phyloP scores from a whole-genome alignment of 2,329 filamentous ascomycete species.

The Penicillium sp. region DNA sequence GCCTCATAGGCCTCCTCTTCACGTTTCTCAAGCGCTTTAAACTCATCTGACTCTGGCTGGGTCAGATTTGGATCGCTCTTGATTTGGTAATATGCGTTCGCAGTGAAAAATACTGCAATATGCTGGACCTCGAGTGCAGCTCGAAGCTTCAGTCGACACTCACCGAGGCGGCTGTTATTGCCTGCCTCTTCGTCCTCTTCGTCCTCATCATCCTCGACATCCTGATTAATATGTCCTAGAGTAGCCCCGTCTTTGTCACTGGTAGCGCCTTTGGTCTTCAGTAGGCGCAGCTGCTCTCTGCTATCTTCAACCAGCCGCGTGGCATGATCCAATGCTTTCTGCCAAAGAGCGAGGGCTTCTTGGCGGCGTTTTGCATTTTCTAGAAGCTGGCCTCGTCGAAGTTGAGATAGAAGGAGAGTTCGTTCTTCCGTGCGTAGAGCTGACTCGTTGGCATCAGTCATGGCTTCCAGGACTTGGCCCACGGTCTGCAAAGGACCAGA shows the following conservation, averaged over 20 bases:
- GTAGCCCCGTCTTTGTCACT: conserved; percentile 16
- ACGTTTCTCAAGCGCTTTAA: conserved; percentile 55
- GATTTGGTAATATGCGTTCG: conserved; percentile 74
- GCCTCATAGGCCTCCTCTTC: conserved; percentile 67
- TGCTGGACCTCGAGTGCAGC: conserved; percentile 71
- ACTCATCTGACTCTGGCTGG: conserved; percentile 58
- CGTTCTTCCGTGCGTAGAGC: conserved; percentile 61
- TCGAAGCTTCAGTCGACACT: conserved; percentile 59
- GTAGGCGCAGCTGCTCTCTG: conserved; percentile 50
- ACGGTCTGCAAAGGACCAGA: conserved; percentile 67
- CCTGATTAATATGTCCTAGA: conserved; percentile 12
- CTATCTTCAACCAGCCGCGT: conserved; percentile 50
- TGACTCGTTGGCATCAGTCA: conserved; percentile 77
- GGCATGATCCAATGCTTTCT: conserved; percentile 46
- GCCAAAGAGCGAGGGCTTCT: conserved; percentile 64
- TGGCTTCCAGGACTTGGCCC: conserved; percentile 74
- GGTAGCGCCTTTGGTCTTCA: conserved; percentile 21
- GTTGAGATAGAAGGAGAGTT: conserved; percentile 52
- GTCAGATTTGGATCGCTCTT: conserved; percentile 61
- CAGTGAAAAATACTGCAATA: conserved; percentile 72
- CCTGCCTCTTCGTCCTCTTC: conserved; percentile 34
- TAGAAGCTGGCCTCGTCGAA: conserved; percentile 66
- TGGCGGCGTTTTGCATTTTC: conserved; percentile 63
- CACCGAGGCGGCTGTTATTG: conserved; percentile 44
- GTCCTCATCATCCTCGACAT: conserved; percentile 33